Evolutionary conservation across 805 yeast species (phyloP), one percentile per base, ranked within the genome.

Genomic region (Ogataea chonburiensis): DNA sequence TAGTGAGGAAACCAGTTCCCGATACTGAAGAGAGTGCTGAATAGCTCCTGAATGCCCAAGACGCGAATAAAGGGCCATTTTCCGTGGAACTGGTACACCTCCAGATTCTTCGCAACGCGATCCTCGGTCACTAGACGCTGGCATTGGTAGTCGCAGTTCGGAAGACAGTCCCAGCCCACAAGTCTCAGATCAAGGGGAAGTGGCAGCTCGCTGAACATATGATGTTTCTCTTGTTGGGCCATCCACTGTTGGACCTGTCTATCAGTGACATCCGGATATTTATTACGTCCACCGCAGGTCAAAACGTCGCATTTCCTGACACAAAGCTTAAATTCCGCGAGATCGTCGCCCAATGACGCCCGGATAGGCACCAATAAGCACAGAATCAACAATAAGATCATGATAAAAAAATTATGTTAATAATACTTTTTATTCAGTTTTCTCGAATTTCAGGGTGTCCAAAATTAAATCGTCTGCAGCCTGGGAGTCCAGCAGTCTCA

Each of bases 21-120:
- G 5, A 84, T 50, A n/a, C 95, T 84, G 58, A 93, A 91, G 2
- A 87, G 14, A 1, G 84, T 79, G 10, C 94, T 81, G 16, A 81
- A 85, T 0, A 87, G 64, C 56, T 93, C 98, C 59, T 93, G 98
- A 9, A 83, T 66, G 0, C 95, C 95, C n/a, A 71, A 61, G 0
- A 84, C 54, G 32, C 98, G 70, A 12, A 67, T 44, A 53, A 93
- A 93, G 2, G 98, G 98, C 98, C 98, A 93, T 64, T 93, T 93
- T 0, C 98, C 98, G 60, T 93, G 96, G 63, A 86, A 93, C 58
- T 93, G 98, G 25, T 71, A 71, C 0, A 86, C 64, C 38, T 77
- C 80, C 41, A 72, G 68, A n/a, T 70, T 67, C 2, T 61, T 46
- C 0, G 39, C 46, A 11, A 64, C 60, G 15, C 95, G 67, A 24